These are phyloP conservation scores for Rhododendron simsii DNA, from an alignment of 148 eudicot species.

Conservation along the genomic window DNA sequence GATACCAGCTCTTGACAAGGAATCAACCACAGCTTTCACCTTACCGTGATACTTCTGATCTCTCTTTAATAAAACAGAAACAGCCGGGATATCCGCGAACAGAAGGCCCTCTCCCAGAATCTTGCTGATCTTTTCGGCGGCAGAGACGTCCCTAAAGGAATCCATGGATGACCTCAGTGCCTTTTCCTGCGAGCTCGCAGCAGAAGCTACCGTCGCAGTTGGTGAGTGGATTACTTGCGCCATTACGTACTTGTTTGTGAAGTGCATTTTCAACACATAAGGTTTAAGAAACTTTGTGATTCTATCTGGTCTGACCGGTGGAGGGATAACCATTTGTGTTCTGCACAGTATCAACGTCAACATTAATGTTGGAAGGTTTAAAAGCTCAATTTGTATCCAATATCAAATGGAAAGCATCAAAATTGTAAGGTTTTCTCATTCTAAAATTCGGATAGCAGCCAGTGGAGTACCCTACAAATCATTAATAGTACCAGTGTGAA, in stretches of 20 bases:
- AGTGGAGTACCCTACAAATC: background rate
- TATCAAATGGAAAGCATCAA: background rate
- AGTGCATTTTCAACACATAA: slow-evolving; percentile 75
- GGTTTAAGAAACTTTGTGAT: slow-evolving; percentile 76
- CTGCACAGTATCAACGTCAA: background rate
- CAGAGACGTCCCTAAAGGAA: slow-evolving; percentile 68
- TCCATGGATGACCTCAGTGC: slow-evolving; percentile 54
- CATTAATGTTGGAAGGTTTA: background rate
- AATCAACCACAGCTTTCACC: slow-evolving; percentile 82
- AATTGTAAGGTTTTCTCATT: background rate
- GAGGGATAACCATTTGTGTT: slow-evolving; percentile 58
- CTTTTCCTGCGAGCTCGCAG: slow-evolving; percentile 94
- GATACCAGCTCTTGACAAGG: slow-evolving; percentile 63
- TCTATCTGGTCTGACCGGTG: slow-evolving; percentile 65
- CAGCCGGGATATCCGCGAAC: slow-evolving; percentile 62
- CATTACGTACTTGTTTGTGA: slow-evolving; percentile 76
- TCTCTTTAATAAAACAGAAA: slow-evolving; percentile 54
- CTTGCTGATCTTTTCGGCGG: slow-evolving; percentile 88
- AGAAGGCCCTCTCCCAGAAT: slow-evolving; percentile 74
- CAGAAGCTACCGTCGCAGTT: slow-evolving; percentile 73
- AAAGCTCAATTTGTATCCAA: background rate
- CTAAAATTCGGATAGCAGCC: background rate
- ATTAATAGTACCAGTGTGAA: background rate
- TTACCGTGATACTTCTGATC: slow-evolving; percentile 94
- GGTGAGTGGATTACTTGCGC: slow-evolving; percentile 94